Percentiles rank a stretch among this genome's conserved stretches.
These are phyloP conservation scores for Spatholobus suberectus DNA, from an alignment of 306 rosid species.

Conservation along the genomic window DNA sequence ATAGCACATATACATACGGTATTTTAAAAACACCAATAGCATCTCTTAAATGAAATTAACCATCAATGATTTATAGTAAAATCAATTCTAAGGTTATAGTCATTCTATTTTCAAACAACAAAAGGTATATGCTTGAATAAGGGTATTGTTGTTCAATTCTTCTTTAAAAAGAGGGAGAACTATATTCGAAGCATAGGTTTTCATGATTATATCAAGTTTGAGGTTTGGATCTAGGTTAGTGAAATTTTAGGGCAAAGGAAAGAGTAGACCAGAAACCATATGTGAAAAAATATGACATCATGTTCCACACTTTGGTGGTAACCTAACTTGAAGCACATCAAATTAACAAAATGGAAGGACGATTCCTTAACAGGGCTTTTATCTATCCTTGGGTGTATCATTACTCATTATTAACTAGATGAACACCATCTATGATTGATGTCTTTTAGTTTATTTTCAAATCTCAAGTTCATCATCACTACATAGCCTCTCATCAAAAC, in stretches of 20 bases:
- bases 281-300: not conserved
- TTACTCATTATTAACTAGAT: no score
- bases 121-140: not conserved
- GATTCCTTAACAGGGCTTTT: constrained; percentile 40
- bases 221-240: constrained; percentile 5
- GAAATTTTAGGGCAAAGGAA: not conserved
- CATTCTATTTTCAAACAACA: not conserved
- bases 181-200: not conserved
- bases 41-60: no score
- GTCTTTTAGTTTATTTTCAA: no score
- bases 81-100: no score
- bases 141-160: not conserved
- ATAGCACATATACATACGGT: no score
- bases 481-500: no score
- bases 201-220: not conserved
- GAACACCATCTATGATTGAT: no score
- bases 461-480: no score
- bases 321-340: constrained; percentile 52
- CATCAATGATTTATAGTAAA: no score
- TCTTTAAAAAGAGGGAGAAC: not conserved
- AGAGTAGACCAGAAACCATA: constrained; percentile 15
- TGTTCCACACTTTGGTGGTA: constrained; percentile 40
- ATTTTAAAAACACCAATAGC: no score
- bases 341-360: constrained; percentile 8
- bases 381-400: no score